phyloP scores from a whole-genome alignment of 371 early-diverging fungal species.

The Syncephalastrum sp. region DNA sequence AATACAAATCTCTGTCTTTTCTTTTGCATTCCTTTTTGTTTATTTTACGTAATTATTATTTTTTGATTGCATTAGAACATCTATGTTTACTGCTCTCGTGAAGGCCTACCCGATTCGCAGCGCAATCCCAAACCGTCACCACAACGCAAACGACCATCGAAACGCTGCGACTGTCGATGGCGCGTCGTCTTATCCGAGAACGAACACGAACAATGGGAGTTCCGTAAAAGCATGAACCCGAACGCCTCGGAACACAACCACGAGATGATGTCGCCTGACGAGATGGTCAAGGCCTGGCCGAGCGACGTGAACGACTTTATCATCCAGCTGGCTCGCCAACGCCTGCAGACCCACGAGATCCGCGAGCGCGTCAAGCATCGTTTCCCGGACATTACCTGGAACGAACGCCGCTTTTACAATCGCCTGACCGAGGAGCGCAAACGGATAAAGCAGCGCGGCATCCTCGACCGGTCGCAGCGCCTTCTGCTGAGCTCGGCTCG shows the following conservation, averaged over 20 bases:
- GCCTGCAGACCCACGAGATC: conserved; percentile 53
- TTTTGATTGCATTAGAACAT: conserved; percentile 22
- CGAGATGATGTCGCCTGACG: conserved; percentile 45
- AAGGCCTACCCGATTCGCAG: conserved; percentile 54
- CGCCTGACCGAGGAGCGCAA: conserved; percentile 55
- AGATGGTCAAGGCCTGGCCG: conserved; percentile 54
- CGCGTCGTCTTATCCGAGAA: conserved; percentile 52
- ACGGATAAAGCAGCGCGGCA: conserved; percentile 42
- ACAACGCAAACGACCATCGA: conserved; percentile 53
- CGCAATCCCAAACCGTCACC: conserved; percentile 49
- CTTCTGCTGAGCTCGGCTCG: conserved; percentile 36
- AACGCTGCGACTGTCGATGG: conserved; percentile 61
- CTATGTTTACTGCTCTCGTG: conserved; percentile 58
- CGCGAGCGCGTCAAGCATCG: conserved; percentile 55
- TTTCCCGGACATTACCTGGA: conserved; percentile 60
- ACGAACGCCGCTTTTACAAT: conserved; percentile 61
- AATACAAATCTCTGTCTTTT: not conserved
- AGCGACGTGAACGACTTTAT: conserved; percentile 44
- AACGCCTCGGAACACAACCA: conserved; percentile 60
- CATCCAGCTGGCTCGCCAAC: conserved; percentile 39
- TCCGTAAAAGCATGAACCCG: conserved; percentile 55
- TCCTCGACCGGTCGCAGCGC: conserved; percentile 45
- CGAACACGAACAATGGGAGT: conserved; percentile 48
- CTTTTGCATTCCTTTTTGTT: conserved; percentile 4
- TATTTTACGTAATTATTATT: not conserved